phyloP scores from a whole-genome alignment of 345 rosid genomes.

The Microthlaspi erraticum region DNA sequence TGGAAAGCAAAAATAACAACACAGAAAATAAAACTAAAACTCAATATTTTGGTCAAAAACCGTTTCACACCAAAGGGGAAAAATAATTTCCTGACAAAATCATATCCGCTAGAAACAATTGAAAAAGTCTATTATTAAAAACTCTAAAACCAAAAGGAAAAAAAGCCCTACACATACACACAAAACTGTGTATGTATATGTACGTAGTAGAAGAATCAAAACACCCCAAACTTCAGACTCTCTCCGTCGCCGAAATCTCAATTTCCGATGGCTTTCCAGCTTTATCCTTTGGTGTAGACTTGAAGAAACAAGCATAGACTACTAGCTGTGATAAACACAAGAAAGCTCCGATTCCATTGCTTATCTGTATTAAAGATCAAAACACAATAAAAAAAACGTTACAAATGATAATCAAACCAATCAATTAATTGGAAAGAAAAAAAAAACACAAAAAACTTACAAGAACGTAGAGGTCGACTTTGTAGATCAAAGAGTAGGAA shows the following conservation, averaged over 20 bases:
- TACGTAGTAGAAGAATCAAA: background rate
- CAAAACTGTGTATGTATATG: slow-evolving; percentile 25
- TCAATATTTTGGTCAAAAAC: slow-evolving; percentile 3
- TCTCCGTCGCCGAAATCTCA: slow-evolving; percentile 45
- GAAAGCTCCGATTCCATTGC: slow-evolving; percentile 65
- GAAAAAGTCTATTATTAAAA: slow-evolving; percentile 14
- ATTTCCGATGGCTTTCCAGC: slow-evolving; percentile 46
- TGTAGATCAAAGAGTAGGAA: slow-evolving; percentile 46
- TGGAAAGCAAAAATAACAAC: background rate
- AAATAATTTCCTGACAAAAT: background rate
- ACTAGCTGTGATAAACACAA: slow-evolving; percentile 50
- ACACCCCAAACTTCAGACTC: background rate
- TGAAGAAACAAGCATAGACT: slow-evolving; percentile 47
- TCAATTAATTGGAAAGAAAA: background rate
- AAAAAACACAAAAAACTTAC: slow-evolving; percentile 46
- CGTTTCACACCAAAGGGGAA: background rate
- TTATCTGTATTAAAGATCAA: slow-evolving; percentile 41
- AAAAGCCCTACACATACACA: slow-evolving; percentile 26
- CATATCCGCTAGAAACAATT: background rate
- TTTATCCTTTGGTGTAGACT: slow-evolving; percentile 41
- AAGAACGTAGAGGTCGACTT: slow-evolving; percentile 51
- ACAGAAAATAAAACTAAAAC: background rate
- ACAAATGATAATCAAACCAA: background rate
- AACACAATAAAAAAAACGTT: background rate
- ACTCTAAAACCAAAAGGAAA: background rate